A percentile compares a stretch with the other conserved stretches of the same genome.
These are phyloP conservation scores for Gyrodon lividus DNA, from an alignment of 768 basidiomycete genomes.

Conservation along the genomic window DNA sequence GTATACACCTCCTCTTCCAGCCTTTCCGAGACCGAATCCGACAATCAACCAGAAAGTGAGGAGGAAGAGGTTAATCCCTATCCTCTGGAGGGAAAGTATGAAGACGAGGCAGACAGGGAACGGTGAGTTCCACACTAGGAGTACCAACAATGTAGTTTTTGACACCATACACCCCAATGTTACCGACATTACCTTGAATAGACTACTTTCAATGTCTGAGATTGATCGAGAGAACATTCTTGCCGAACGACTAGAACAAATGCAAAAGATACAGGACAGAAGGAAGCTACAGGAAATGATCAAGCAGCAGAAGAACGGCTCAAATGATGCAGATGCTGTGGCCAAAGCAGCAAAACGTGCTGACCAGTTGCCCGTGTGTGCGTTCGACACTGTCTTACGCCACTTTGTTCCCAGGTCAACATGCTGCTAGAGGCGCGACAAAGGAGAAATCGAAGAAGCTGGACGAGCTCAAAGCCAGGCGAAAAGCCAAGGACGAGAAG, in stretches of 20 bases:
- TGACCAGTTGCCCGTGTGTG: conserved; percentile 23
- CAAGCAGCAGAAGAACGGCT: conserved; percentile 54
- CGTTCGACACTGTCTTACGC: conserved; percentile 9
- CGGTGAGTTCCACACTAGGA: conserved; percentile 52
- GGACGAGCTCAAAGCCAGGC: conserved; percentile 81
- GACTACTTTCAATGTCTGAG: conserved; percentile 78
- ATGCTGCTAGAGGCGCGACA: conserved; percentile 67
- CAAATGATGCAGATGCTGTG: conserved; percentile 55
- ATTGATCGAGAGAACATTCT: conserved; percentile 88
- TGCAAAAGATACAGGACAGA: conserved; percentile 71
- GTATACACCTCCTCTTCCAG: conserved; percentile 23
- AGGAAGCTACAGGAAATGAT: conserved; percentile 73
- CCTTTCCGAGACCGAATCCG: conserved; percentile 45
- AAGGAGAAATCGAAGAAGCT: conserved; percentile 79
- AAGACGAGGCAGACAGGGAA: conserved; percentile 78
- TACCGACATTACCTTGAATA: conserved; percentile 31
- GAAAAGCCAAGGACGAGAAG: conserved; percentile 88
- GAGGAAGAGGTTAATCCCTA: conserved; percentile 66
- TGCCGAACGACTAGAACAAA: conserved; percentile 75
- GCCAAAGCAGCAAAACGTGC: conserved; percentile 76
- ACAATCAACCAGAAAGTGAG: conserved; percentile 62
- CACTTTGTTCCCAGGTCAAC: conserved; percentile 54
- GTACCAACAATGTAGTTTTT: conserved; percentile 27
- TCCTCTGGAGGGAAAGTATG: conserved; percentile 89
- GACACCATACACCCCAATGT: conserved; percentile 17